Evolutionary conservation across 2,329 filamentous ascomycete genomes (phyloP), one percentile per base, ranked within the genome.

Genomic region (Beauveria sp.): DNA sequence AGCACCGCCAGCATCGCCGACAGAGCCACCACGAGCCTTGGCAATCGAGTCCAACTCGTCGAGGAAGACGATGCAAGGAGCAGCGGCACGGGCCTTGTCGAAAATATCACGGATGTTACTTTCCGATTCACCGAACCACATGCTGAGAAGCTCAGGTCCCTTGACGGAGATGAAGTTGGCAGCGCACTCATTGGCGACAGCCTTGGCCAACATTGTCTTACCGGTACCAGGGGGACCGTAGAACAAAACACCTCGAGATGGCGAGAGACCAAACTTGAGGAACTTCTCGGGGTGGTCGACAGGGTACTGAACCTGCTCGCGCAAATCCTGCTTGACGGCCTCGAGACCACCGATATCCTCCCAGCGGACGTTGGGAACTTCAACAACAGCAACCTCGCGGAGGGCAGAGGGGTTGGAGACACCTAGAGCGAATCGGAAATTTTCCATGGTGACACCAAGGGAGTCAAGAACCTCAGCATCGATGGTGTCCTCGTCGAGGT

Each of bases 121-220:
- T 81, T 99, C 96, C 60, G 95, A 99, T 81, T 99, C 95, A 87
- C 95, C 95, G 73, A 99, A 99, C 95, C 95, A 99, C 95, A 99
- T 99, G 77, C 92, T 97, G 70, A 99, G 86, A 71, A 99, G 84
- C 77, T 99, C 95, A 62, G 95, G 96, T 64, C 95, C 95, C 86
- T 99, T 99, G 78, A 99, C 89, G 46, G 95, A 99, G 74, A 99
- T 98, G 81, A 99, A 99, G 83, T 99, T 99, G 84, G 95, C 95
- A 64, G 95, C 90, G 74, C 93, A 98, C 82, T 99, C 95, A 79
- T 98, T 99, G 79, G 95, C 95, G 68, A 99, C 95, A 70, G 95
- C 95, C 86, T 99, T 99, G 74, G 95, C 95, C 81, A 99, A 89
- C 82, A 99, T 86, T 65, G 95, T 99, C 85, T 99, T 99, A 96